A percentile compares a stretch with the other conserved stretches of the same genome.
phyloP scores from a whole-genome alignment of 371 early-diverging fungal species.

The Rhizomucor miehei region DNA sequence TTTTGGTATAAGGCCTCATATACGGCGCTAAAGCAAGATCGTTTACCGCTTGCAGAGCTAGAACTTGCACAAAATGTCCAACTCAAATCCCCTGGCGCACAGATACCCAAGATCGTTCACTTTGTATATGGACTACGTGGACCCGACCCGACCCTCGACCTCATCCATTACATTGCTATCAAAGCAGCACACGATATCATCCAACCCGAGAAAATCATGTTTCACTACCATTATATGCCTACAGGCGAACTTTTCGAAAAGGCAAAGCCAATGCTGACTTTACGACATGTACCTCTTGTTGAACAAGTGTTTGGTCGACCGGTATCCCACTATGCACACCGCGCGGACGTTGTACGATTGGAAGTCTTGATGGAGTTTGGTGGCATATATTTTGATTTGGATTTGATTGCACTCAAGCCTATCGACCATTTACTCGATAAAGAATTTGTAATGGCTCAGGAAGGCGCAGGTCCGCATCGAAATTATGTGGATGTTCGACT shows the following conservation, averaged over 20 bases:
- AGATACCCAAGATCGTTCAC: constrained; percentile 51
- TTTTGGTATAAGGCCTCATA: neutral
- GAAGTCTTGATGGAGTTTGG: constrained; percentile 42
- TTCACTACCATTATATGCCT: constrained; percentile 51
- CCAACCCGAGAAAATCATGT: constrained; percentile 44
- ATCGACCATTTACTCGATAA: constrained; percentile 43
- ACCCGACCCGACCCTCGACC: constrained; percentile 38
- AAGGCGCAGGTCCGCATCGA: constrained; percentile 34
- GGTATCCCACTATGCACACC: constrained; percentile 47
- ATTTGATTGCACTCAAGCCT: constrained; percentile 43
- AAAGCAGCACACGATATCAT: constrained; percentile 49
- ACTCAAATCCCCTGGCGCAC: constrained; percentile 13
- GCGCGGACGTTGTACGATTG: constrained; percentile 48
- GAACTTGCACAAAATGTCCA: constrained; percentile 16
- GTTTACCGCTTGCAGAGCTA: constrained; percentile 17
- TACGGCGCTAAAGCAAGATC: neutral
- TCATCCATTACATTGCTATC: constrained; percentile 53
- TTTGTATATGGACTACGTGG: constrained; percentile 48
- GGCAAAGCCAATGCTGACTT: constrained; percentile 33
- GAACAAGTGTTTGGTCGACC: constrained; percentile 36
- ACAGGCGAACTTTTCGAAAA: constrained; percentile 44
- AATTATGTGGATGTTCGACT: neutral
- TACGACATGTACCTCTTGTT: constrained; percentile 33
- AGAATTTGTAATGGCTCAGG: constrained; percentile 52
- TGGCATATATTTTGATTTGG: constrained; percentile 56